Evolutionary conservation across 2,329 filamentous ascomycete genomes (phyloP).

Genomic region (Knoxdaviesia proteae): DNA sequence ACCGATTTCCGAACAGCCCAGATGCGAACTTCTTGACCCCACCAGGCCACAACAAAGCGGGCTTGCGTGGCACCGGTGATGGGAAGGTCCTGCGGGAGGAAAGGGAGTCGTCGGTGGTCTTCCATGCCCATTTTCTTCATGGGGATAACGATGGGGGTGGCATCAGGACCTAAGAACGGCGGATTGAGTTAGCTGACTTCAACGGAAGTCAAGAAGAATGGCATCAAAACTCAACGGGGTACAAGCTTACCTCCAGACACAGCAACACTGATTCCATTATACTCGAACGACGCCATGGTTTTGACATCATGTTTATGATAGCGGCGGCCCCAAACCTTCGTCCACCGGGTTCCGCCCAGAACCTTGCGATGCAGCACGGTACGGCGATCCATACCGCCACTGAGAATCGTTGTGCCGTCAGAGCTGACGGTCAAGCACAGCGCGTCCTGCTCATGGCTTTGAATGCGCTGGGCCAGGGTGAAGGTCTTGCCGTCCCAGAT

Average conservation of each 20-base stretch:
- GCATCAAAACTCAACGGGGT: background rate
- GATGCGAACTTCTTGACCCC: constrained; percentile 69
- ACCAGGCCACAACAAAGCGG: constrained; percentile 73
- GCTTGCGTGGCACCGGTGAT: constrained; percentile 52
- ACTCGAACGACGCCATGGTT: constrained; percentile 77
- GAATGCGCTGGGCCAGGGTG: constrained; percentile 66
- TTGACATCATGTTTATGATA: constrained; percentile 94
- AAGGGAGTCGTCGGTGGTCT: constrained; percentile 62
- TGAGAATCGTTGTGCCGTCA: constrained; percentile 66
- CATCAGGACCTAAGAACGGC: constrained; percentile 48
- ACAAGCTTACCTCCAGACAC: constrained; percentile 61
- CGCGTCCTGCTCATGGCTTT: constrained; percentile 75
- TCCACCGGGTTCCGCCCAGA: constrained; percentile 47
- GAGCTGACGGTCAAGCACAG: constrained; percentile 66
- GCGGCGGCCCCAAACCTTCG: constrained; percentile 63
- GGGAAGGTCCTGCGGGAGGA: constrained; percentile 59
- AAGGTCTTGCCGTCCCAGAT: constrained; percentile 92
- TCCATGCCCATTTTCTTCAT: constrained; percentile 56
- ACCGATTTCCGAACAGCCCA: constrained; percentile 40
- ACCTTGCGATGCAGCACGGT: constrained; percentile 64
- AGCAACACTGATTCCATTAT: constrained; percentile 60
- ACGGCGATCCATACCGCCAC: constrained; percentile 76
- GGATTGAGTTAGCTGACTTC: constrained; percentile 11
- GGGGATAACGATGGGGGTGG: constrained; percentile 62
- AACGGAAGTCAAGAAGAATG: background rate